Evolutionary conservation across 1,284 basidiomycete species (phyloP).

Genomic region (Lentinula novae-zelandiae): DNA sequence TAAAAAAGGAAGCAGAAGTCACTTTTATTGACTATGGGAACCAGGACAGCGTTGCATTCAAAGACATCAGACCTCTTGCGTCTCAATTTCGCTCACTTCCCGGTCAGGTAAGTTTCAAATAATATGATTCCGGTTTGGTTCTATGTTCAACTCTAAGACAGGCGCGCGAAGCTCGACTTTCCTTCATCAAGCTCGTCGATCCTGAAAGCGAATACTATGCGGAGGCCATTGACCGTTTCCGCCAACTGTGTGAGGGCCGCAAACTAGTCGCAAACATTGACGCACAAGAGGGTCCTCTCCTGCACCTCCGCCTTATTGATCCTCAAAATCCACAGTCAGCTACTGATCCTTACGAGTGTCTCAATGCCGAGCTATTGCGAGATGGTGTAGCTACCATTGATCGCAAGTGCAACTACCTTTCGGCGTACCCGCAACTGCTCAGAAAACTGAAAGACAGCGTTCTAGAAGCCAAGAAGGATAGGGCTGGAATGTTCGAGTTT

Average conservation of each 20-base stretch:
- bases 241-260: constrained; percentile 78
- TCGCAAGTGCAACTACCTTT: constrained; percentile 74
- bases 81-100: constrained; percentile 81
- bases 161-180: constrained; percentile 11
- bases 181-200: constrained; percentile 82
- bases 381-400: constrained; percentile 80
- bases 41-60: constrained; percentile 78
- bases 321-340: constrained; percentile 67
- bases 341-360: constrained; percentile 68
- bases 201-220: constrained; percentile 79
- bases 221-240: constrained; percentile 86
- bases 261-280: constrained; percentile 91
- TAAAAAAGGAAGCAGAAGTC: constrained; percentile 88
- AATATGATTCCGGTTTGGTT: constrained; percentile 24
- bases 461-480: constrained; percentile 67
- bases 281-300: constrained; percentile 69
- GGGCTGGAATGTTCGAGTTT: constrained; percentile 86
- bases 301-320: constrained; percentile 88
- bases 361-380: constrained; percentile 80
- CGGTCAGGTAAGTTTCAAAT: constrained; percentile 78
- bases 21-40: constrained; percentile 90
- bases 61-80: constrained; percentile 78
- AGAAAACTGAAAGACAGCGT: constrained; percentile 66
- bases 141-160: neutral
- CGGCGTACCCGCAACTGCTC: constrained; percentile 65